These are phyloP conservation scores for Fusarium clavum DNA, from an alignment of 2,329 filamentous ascomycete species.

Conservation along the genomic window DNA sequence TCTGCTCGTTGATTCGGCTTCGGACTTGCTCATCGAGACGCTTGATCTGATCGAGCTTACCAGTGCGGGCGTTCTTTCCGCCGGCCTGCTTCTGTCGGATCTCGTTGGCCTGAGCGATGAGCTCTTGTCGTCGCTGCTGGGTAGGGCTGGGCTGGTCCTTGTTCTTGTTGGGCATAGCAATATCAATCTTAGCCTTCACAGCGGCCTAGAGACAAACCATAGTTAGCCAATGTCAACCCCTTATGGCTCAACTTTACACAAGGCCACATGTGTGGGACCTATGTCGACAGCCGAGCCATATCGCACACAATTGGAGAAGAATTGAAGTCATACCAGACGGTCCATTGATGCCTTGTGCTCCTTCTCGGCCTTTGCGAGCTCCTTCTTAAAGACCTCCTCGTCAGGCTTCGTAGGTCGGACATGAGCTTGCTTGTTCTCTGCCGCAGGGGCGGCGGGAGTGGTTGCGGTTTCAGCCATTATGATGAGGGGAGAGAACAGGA, in stretches of 20 bases:
- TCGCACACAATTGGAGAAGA: slow-evolving; percentile 6
- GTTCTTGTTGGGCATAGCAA: slow-evolving; percentile 77
- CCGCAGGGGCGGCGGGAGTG: slow-evolving; percentile 58
- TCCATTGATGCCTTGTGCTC: slow-evolving; percentile 83
- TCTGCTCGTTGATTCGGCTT: slow-evolving; percentile 86
- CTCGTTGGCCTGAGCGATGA: slow-evolving; percentile 82
- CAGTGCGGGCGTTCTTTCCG: slow-evolving; percentile 83
- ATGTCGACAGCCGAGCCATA: slow-evolving; percentile 23
- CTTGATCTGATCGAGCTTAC: slow-evolving; percentile 91
- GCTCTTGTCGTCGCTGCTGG: slow-evolving; percentile 85
- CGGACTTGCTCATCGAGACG: slow-evolving; percentile 90
- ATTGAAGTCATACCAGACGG: slow-evolving; percentile 53
- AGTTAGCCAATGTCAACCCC: slow-evolving; percentile 27
- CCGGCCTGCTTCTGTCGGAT: slow-evolving; percentile 90
- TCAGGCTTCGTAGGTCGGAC: slow-evolving; percentile 87
- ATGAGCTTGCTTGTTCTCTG: slow-evolving; percentile 52
- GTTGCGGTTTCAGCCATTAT: slow-evolving; percentile 61
- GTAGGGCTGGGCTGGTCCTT: slow-evolving; percentile 84
- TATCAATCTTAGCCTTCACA: slow-evolving; percentile 88
- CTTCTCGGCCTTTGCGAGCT: slow-evolving; percentile 85
- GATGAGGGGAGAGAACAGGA: slow-evolving; percentile 43
- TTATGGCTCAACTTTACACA: slow-evolving; percentile 18
- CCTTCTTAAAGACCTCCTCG: slow-evolving; percentile 83
- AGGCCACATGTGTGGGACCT: slow-evolving; percentile 37
- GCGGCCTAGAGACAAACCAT: slow-evolving; percentile 71